Base-by-base conservation (phyloP, 2,329 filamentous ascomycete species). In the Colletotrichum plurivorum region DNA sequence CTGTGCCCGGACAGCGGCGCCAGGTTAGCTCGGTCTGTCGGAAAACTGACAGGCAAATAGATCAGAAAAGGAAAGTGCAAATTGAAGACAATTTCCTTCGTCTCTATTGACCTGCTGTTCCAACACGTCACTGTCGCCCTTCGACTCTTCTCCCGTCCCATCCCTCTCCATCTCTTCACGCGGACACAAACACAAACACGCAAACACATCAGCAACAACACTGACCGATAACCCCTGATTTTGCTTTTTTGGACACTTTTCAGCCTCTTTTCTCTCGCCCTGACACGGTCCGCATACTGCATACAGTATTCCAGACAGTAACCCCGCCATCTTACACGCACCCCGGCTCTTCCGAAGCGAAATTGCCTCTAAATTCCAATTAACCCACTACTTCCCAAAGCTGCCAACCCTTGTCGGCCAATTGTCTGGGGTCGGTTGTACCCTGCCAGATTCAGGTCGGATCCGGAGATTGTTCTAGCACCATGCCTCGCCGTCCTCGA, bases 401-500 rank as follows among this genome's bases (percentile, higher is more conserved):
- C 49, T 16, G 45, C 52, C 64, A 45, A 36, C 48, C 61, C 49
- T 53, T 65, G 66, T 41, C 49, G 18, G 36, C 43, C 54, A 51
- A 59, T 59, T 36, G 54, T 65, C 49, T 65, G 66, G 53, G 66
- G 54, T 59, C 36, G 54, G 49, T 41, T 36, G 48, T 54, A 48
- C 61, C 61, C 54, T 68, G 66, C 45, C 49, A 41, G 48, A 54
- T 27, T 58, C 63, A 68, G 48, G 65, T 66, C 67, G 63, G 51
- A 56, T 67, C 57, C 67, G 67, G 67, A 69, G 63, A 63, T 69
- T 67, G 63, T 48, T 59, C 46, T 49, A 53, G 56, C 51, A 53
- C 27, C 22, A 69, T 69, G 67, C 63, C 20, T 55, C 63, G 43
- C 45, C 18, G 41, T n/a, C 36, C 63, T 66, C 56, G 63, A 67